Conservation (phyloP, 2,329 filamentous ascomycete species). For the Aspergillus sclerotialis region DNA sequence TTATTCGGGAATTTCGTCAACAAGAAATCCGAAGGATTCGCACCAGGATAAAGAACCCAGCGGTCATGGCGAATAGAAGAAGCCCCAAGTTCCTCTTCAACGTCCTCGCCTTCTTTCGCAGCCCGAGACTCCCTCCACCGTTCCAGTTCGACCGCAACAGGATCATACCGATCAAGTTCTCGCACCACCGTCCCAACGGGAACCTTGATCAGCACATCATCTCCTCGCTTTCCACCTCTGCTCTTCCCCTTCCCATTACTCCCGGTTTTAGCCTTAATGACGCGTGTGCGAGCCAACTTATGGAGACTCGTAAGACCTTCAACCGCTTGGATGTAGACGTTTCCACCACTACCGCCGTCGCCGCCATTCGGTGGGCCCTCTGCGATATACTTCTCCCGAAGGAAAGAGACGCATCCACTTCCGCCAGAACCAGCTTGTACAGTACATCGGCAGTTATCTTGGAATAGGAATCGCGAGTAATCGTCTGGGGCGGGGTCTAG, state of each 20-base stretch:
- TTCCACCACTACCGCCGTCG: constrained; percentile 86
- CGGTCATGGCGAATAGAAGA: constrained; percentile 54
- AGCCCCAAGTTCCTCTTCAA: constrained; percentile 35
- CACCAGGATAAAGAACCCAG: constrained; percentile 80
- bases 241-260: constrained; percentile 43
- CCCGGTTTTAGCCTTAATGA: constrained; percentile 43
- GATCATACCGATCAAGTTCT: constrained; percentile 73
- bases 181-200: constrained; percentile 87
- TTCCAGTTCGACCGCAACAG: constrained; percentile 60
- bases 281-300: constrained; percentile 72
- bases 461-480: constrained; percentile 75
- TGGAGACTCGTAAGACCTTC: constrained; percentile 87
- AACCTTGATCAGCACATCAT: constrained; percentile 81
- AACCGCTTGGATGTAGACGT: constrained; percentile 88
- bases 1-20: constrained; percentile 53
- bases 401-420: constrained; percentile 88
- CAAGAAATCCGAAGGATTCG: constrained; percentile 63
- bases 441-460: constrained; percentile 74
- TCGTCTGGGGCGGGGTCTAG: constrained; percentile 79
- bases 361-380: constrained; percentile 92
- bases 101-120: constrained; percentile 15
- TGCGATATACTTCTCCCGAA: constrained; percentile 81
- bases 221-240: constrained; percentile 64
- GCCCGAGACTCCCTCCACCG: constrained; percentile 50
- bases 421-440: constrained; percentile 76